These are phyloP conservation scores for Trifolium subterraneum DNA, from an alignment of 306 rosid species.

Conservation along the genomic window DNA sequence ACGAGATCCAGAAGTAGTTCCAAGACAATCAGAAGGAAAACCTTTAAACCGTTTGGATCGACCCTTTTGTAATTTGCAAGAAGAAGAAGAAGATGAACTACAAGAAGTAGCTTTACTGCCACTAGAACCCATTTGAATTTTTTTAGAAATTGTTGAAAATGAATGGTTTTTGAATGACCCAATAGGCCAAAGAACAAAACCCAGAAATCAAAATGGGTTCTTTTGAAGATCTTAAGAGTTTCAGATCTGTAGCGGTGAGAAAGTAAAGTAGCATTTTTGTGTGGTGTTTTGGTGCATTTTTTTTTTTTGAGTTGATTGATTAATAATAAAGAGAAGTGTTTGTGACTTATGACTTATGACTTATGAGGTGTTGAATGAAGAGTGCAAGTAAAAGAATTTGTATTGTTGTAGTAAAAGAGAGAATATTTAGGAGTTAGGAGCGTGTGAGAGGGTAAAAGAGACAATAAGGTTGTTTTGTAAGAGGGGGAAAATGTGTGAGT, in stretches of 20 bases:
- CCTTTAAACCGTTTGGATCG: conserved; percentile 64
- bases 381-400: conserved; percentile 17
- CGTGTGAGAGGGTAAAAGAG: conserved; percentile 39
- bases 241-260: conserved; percentile 48
- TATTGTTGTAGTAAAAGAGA: conserved; percentile 12
- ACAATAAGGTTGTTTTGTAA: conserved; percentile 34
- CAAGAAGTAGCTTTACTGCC: conserved; percentile 68
- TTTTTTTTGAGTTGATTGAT: not conserved
- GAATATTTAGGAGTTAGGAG: not conserved
- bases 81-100: conserved; percentile 47
- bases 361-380: conserved; percentile 16
- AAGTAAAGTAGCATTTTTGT: conserved; percentile 31
- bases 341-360: not conserved
- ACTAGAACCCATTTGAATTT: conserved; percentile 73
- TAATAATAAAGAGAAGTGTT: not conserved
- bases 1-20: conserved; percentile 80
- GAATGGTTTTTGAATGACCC: conserved; percentile 34
- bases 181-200: conserved; percentile 27
- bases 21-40: conserved; percentile 75
- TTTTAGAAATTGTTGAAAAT: not conserved
- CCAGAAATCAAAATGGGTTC: conserved; percentile 47
- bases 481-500: conserved; percentile 5
- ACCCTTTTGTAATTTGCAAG: conserved; percentile 51
- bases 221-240: conserved; percentile 40
- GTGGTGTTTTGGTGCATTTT: conserved; percentile 15